Conservation (phyloP, 768 basidiomycete species). For the Ramaria rubella region DNA sequence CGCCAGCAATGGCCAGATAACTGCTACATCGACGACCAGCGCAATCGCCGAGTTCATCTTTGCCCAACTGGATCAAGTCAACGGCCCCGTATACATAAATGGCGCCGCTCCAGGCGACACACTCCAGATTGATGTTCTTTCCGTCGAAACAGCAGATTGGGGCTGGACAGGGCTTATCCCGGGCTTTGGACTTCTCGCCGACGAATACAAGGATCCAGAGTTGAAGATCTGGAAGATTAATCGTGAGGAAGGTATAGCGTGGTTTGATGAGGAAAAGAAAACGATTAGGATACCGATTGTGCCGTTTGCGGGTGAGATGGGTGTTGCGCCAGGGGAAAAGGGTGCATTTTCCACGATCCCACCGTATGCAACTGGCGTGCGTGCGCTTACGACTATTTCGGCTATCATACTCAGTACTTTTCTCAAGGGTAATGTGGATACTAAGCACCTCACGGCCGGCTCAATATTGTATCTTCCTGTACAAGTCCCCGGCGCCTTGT, state of each 20-base stretch:
- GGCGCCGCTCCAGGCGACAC: slow-evolving; percentile 50
- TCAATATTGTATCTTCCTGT: slow-evolving; percentile 53
- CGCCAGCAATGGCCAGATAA: slow-evolving; percentile 56
- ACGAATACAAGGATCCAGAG: slow-evolving; percentile 45
- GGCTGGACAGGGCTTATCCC: slow-evolving; percentile 58
- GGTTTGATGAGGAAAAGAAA: slow-evolving; percentile 39
- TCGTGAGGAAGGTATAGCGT: slow-evolving; percentile 36
- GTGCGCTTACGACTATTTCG: not conserved
- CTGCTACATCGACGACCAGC: slow-evolving; percentile 31
- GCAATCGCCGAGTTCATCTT: slow-evolving; percentile 38
- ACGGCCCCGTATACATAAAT: slow-evolving; percentile 50
- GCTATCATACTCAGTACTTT: not conserved
- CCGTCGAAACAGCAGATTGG: slow-evolving; percentile 49
- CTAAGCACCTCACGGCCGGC: slow-evolving; percentile 47
- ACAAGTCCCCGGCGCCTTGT: slow-evolving; percentile 53
- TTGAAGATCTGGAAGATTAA: slow-evolving; percentile 52
- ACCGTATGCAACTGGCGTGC: slow-evolving; percentile 46
- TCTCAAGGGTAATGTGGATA: slow-evolving; percentile 51
- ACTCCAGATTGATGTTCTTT: slow-evolving; percentile 51
- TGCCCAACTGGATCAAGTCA: slow-evolving; percentile 49
- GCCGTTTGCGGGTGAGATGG: slow-evolving; percentile 63
- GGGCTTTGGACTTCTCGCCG: slow-evolving; percentile 51
- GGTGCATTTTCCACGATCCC: slow-evolving; percentile 58
- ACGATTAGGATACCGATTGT: slow-evolving; percentile 44
- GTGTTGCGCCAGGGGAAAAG: slow-evolving; percentile 43